A percentile compares a stretch with the other conserved stretches of the same genome.
Conservation (phyloP, 1,284 basidiomycete genomes). For the Austroboletus rostrupii region DNA sequence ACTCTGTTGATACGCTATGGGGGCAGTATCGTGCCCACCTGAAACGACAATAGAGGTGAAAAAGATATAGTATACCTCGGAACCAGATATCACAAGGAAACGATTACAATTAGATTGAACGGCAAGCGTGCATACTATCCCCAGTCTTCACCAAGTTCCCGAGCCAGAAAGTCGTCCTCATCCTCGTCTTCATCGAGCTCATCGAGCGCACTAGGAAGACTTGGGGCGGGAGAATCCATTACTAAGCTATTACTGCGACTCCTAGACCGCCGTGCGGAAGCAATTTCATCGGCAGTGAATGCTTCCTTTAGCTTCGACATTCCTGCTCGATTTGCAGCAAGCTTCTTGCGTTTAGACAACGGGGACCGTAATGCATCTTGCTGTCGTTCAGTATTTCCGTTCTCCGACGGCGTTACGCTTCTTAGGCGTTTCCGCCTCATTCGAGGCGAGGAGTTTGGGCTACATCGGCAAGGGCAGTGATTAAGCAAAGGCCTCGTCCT, state of each 20-base stretch:
- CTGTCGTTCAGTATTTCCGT: conserved; percentile 35
- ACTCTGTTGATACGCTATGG: conserved; percentile 54
- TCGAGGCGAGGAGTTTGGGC: conserved; percentile 43
- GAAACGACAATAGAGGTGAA: conserved; percentile 15
- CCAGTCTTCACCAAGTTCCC: conserved; percentile 70
- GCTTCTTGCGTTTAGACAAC: conserved; percentile 71
- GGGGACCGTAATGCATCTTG: conserved; percentile 55
- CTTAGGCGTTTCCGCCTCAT: conserved; percentile 63
- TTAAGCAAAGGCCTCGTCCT: conserved; percentile 4
- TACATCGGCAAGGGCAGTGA: no score
- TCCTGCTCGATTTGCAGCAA: conserved; percentile 58
- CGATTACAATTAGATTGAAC: conserved; percentile 19
- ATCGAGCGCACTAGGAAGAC: conserved; percentile 23
- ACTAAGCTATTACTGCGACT: conserved; percentile 28
- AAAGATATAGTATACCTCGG: not conserved
- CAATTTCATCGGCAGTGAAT: conserved; percentile 58
- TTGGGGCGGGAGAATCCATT: conserved; percentile 9
- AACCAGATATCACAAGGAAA: conserved; percentile 17
- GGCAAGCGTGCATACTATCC: conserved; percentile 40
- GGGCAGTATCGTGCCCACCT: conserved; percentile 43
- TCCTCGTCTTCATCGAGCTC: conserved; percentile 47
- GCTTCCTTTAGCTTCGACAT: conserved; percentile 64
- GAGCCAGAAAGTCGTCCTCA: conserved; percentile 71
- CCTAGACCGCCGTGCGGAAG: conserved; percentile 27
- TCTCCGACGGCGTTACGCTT: conserved; percentile 66